Conservation (phyloP, 1,139 yeast genomes). For the Pichia sp. region DNA sequence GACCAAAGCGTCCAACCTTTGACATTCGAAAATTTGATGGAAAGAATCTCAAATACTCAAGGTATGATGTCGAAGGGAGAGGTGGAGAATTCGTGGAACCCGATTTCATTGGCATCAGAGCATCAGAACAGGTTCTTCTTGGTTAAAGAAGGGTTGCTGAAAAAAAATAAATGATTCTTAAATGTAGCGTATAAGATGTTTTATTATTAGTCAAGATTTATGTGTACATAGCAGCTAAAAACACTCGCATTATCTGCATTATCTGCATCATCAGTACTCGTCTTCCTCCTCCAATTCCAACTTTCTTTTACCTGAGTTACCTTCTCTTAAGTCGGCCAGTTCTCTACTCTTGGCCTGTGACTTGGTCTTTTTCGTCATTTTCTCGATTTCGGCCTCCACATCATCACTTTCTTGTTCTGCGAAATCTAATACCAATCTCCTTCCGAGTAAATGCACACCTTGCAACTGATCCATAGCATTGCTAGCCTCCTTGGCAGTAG, state of each 20-base stretch:
- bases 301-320: constrained; percentile 64
- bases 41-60: constrained; percentile 22
- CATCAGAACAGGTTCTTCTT: constrained; percentile 35
- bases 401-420: constrained; percentile 79
- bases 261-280: constrained; percentile 16
- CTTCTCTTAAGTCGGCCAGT: constrained; percentile 63
- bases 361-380: constrained; percentile 81
- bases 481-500: constrained; percentile 86
- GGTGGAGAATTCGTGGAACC: constrained; percentile 35
- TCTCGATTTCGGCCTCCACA: constrained; percentile 85
- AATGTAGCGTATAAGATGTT: background rate
- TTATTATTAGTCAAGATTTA: constrained; percentile 1
- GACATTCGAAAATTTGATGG: constrained; percentile 30
- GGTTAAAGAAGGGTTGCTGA: constrained; percentile 38
- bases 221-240: constrained; percentile 4
- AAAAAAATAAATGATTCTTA: constrained; percentile 26
- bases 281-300: constrained; percentile 37
- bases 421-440: constrained; percentile 91
- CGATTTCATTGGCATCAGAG: constrained; percentile 32
- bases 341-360: constrained; percentile 78
- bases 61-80: constrained; percentile 35
- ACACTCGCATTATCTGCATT: too few species aligned
- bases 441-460: constrained; percentile 95
- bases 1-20: constrained; percentile 22
- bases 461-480: constrained; percentile 90